Evolutionary conservation across 2,329 filamentous ascomycete species (phyloP).

Genomic region (Conoideocrella luteorostrata): DNA sequence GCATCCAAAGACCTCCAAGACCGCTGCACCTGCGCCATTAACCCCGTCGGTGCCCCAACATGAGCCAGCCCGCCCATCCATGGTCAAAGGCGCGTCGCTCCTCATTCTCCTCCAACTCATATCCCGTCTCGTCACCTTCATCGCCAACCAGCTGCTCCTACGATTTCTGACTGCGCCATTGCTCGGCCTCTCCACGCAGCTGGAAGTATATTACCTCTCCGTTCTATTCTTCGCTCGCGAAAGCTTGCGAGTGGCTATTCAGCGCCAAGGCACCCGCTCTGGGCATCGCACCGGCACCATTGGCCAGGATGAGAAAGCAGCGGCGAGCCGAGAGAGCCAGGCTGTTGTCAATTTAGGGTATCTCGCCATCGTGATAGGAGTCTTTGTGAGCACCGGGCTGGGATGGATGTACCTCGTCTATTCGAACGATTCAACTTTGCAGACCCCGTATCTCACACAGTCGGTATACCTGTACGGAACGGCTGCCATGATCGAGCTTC

Average conservation of each 20-base stretch:
- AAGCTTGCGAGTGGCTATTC: slow-evolving; percentile 82
- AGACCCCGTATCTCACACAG: slow-evolving; percentile 56
- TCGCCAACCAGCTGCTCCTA: slow-evolving; percentile 84
- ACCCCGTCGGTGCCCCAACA: no score
- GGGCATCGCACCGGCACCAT: slow-evolving; percentile 3
- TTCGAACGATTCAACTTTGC: slow-evolving; percentile 36
- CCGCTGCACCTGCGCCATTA: no score
- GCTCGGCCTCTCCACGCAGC: slow-evolving; percentile 78
- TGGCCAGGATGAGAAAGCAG: slow-evolving; percentile 7
- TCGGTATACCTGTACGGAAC: slow-evolving; percentile 49
- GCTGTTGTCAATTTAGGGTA: slow-evolving; percentile 85
- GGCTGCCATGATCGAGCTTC: slow-evolving; percentile 63
- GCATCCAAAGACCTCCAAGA: no score
- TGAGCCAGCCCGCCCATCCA: no score
- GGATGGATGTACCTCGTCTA: slow-evolving; percentile 61
- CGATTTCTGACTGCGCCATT: slow-evolving; percentile 80
- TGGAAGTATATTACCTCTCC: slow-evolving; percentile 88
- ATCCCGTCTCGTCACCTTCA: slow-evolving; percentile 84
- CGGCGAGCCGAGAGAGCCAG: slow-evolving; percentile 47
- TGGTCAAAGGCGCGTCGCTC: slow-evolving; percentile 69
- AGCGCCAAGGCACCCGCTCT: slow-evolving; percentile 53
- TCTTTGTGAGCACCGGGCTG: slow-evolving; percentile 56
- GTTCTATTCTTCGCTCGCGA: slow-evolving; percentile 94
- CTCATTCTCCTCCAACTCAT: slow-evolving; percentile 82
- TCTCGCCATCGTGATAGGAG: slow-evolving; percentile 64